These are phyloP conservation scores for Kodamaea plutei DNA, from an alignment of 1,139 yeast genomes.

Conservation along the genomic window DNA sequence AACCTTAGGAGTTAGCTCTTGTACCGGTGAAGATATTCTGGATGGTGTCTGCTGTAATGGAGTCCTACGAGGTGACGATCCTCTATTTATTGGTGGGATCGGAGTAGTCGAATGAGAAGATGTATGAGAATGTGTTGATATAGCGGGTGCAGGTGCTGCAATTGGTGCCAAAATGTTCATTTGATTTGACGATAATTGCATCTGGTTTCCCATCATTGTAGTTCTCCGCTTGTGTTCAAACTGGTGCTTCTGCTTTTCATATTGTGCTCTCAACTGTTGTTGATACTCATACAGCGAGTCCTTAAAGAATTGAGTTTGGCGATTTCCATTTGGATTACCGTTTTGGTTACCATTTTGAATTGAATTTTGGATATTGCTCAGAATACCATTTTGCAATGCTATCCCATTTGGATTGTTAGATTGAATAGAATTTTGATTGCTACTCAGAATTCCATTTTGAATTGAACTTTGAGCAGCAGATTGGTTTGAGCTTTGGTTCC, in stretches of 20 bases:
- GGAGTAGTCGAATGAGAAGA: slow-evolving; percentile 4
- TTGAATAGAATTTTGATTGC: too few species aligned
- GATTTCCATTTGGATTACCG: too few species aligned
- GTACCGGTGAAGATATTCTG: slow-evolving; percentile 1
- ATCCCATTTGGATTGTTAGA: too few species aligned
- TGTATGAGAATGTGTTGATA: slow-evolving; percentile 1
- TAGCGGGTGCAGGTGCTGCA: slow-evolving; percentile 2
- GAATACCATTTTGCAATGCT: too few species aligned
- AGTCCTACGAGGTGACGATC: slow-evolving; percentile 6
- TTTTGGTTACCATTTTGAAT: too few species aligned
- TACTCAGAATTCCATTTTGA: too few species aligned
- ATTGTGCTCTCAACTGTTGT: slow-evolving; percentile 25
- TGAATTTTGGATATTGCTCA: too few species aligned
- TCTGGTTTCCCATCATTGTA: slow-evolving; percentile 9
- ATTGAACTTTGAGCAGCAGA: too few species aligned
- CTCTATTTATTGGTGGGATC: slow-evolving; percentile 3
- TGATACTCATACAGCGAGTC: slow-evolving; percentile 20
- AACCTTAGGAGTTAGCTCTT: slow-evolving; percentile 5
- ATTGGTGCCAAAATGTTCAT: slow-evolving; percentile 7
- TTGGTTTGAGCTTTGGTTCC: too few species aligned
- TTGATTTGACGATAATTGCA: slow-evolving; percentile 7
- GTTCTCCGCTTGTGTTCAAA: slow-evolving; percentile 10
- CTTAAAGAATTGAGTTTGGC: slow-evolving; percentile 3
- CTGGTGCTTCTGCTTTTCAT: slow-evolving; percentile 24
- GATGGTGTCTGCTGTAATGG: slow-evolving; percentile 3